Conservation (phyloP, 176 grass and related monocot genomes). For the Oryza rufipogon region DNA sequence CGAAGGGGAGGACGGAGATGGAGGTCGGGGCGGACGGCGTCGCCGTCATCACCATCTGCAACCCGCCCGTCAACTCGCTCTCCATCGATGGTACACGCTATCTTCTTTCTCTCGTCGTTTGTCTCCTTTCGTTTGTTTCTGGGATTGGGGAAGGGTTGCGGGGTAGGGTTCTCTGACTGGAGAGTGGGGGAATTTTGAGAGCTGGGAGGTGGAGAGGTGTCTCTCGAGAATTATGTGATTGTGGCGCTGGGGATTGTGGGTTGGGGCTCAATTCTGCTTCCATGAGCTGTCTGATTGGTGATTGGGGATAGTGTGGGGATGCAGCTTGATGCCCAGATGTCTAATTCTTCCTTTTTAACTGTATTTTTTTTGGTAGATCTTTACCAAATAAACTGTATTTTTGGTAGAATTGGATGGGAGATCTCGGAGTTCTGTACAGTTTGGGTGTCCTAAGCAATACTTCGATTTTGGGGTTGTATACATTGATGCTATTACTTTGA, state of each 20-base stretch:
- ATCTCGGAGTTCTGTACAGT: neutral
- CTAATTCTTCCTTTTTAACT: neutral
- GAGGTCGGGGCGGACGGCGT: conserved; percentile 84
- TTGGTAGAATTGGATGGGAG: neutral
- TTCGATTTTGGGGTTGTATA: neutral
- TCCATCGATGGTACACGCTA: conserved; percentile 56
- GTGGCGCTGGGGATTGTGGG: neutral
- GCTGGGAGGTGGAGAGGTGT: neutral
- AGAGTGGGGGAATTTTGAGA: neutral
- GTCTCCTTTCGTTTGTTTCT: neutral
- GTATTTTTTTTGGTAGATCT: neutral
- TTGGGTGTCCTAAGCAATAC: neutral
- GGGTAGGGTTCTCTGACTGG: neutral
- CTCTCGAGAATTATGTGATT: neutral
- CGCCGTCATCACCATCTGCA: conserved; percentile 84
- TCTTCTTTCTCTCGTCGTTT: neutral
- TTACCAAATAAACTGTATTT: neutral
- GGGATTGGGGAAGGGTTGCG: conserved; percentile 1
- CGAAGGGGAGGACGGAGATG: conserved; percentile 74
- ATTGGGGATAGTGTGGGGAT: neutral
- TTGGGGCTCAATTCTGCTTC: conserved; percentile 27
- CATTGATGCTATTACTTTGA: neutral
- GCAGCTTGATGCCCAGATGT: neutral
- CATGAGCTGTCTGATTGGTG: conserved; percentile 15
- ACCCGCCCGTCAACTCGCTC: conserved; percentile 88